A percentile compares a stretch with the other conserved stretches of the same genome.
Evolutionary conservation across 345 rosid genomes (phyloP).

Genomic region (Rhodomyrtus tomentosa): DNA sequence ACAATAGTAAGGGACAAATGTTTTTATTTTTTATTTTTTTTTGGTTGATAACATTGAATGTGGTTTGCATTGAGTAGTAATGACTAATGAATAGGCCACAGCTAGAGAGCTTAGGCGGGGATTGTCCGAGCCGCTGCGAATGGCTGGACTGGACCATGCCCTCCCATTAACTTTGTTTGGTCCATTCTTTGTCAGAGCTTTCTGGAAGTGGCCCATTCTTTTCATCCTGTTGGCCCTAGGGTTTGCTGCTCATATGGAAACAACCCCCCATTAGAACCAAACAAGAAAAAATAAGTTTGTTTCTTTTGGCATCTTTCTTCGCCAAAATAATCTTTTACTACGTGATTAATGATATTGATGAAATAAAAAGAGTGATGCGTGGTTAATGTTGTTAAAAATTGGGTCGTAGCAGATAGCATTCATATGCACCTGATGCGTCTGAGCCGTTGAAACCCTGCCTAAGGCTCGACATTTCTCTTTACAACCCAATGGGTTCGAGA

Average conservation of each 20-base stretch:
- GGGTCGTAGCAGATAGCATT: not conserved
- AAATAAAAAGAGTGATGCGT: not conserved
- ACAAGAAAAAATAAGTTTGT: not conserved
- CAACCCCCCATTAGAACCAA: not conserved
- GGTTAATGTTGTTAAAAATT: not conserved
- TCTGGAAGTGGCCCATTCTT: not conserved
- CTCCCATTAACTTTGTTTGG: not conserved
- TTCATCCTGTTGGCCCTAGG: not conserved
- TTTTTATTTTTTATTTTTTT: no score
- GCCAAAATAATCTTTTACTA: not conserved
- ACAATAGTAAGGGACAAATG: not conserved
- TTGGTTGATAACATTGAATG: not conserved
- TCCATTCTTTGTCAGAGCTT: not conserved
- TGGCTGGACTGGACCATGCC: not conserved
- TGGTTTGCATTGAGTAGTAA: not conserved
- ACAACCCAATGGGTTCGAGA: not conserved
- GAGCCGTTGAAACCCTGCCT: rapidly evolving
- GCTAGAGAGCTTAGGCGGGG: no score
- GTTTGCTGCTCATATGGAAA: not conserved
- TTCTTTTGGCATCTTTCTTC: not conserved
- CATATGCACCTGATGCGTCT: not conserved
- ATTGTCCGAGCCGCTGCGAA: not conserved
- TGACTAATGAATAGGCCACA: no score
- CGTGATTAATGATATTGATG: not conserved
- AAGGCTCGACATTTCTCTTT: not conserved